Base-by-base conservation (phyloP, 768 basidiomycete species). In the Pholiota conissans region DNA sequence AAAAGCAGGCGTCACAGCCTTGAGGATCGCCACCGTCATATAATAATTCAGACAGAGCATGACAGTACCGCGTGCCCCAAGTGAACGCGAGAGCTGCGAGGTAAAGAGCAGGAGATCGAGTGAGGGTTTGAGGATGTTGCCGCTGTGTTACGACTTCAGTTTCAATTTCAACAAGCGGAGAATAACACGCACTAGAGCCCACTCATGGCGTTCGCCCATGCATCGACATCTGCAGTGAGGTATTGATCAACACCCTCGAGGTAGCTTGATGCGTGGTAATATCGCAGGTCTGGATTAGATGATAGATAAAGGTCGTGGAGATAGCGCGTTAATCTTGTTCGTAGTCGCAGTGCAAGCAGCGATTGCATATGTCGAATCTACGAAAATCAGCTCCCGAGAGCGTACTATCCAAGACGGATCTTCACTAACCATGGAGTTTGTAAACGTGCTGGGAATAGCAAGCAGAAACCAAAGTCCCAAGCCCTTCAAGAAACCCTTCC, bases 61-160 rank as follows among this genome's bases (percentile, higher is more conserved):
- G 2, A 87, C 56, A 0, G 90, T 93, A 2, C 95, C 96, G n/a
- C 88, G 83, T 0, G 89, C 76, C 10, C 95, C 95, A 16, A 98
- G 84, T 0, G 92, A 91, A 14, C 87, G 84, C 0, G 93, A 88
- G 10, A 98, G 84, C 66, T 98, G 95, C 7, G 88, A 87, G 0
- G 94, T 96, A 76, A 98, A 98, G 47, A 98, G 85, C 24, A 95
- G 71, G 40, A 97, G 77, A 69, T 98, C 95, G 16, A 98, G 84
- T 0, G 90, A 84, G 0, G 96, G 95, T 68, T 98, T 98, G 60
- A 95, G 84, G 32, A 97, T 68, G 69, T 98, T 98, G 5, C 95
- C 95, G 67, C 94, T 95, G 61, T 20, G 42, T 49, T 29, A 35
- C 22, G 53, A 18, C 29, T 28, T 30, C 14, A 35, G 18, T 49